These are phyloP conservation scores for Glarea lozoyensis DNA, from an alignment of 495 filamentous ascomycete species.

Conservation along the genomic window DNA sequence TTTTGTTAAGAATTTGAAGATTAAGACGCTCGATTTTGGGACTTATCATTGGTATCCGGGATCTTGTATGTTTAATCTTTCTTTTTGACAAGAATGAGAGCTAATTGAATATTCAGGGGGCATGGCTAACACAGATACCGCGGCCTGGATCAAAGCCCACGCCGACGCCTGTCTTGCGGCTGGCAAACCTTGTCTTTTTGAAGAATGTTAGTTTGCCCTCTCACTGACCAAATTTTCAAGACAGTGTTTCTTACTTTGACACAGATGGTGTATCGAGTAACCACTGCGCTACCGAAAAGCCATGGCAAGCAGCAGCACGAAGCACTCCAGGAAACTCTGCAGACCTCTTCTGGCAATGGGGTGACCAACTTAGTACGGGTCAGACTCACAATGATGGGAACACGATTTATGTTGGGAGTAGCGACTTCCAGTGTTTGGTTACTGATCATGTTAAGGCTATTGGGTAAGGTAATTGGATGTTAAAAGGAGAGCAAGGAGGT, in stretches of 20 bases:
- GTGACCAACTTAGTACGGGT: slow-evolving; percentile 40
- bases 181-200: slow-evolving; percentile 53
- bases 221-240: too few species aligned
- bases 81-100: too few species aligned
- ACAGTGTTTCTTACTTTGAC: too few species aligned
- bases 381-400: slow-evolving; percentile 45
- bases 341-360: slow-evolving; percentile 60
- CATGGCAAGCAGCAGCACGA: slow-evolving; percentile 48
- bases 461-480: too few species aligned
- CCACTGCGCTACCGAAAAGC: too few species aligned
- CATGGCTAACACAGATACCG: slow-evolving; percentile 29
- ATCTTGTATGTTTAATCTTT: too few species aligned
- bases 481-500: too few species aligned
- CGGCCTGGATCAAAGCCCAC: slow-evolving; percentile 50
- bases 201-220: too few species aligned
- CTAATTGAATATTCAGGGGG: slow-evolving; percentile 30
- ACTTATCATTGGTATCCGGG: slow-evolving; percentile 58
- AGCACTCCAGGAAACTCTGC: slow-evolving; percentile 36
- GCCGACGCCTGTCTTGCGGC: slow-evolving; percentile 40
- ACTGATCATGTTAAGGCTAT: slow-evolving; percentile 49
- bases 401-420: slow-evolving; percentile 48
- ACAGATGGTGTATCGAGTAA: too few species aligned
- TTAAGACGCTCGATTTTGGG: slow-evolving; percentile 49
- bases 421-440: slow-evolving; percentile 46
- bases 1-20: slow-evolving; percentile 44